Evolutionary conservation across 169 alveolate species (phyloP).

Genomic region (Plasmodium blacklocki): DNA sequence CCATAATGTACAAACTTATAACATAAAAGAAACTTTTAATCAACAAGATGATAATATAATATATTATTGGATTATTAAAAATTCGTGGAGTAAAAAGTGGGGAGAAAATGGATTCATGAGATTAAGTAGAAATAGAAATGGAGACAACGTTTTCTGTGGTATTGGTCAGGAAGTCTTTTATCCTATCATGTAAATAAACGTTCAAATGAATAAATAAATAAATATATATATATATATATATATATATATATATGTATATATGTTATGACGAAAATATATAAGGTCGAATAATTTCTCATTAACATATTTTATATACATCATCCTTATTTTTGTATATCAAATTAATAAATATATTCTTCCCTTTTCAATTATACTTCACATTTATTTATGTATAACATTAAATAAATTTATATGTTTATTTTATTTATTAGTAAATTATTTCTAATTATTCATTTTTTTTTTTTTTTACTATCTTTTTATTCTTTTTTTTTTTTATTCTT

Average conservation of each 20-base stretch:
- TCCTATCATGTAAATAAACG: constrained; percentile 31
- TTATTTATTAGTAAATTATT: too few relatives aligned
- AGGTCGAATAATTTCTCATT: too few relatives aligned
- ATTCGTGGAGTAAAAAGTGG: constrained; percentile 92
- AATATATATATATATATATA: constrained; percentile 5
- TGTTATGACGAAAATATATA: too few relatives aligned
- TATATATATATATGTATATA: neutral
- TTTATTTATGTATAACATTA: too few relatives aligned
- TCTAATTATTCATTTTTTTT: too few relatives aligned
- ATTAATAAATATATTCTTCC: too few relatives aligned
- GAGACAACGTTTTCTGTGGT: constrained; percentile 66
- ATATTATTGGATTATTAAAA: constrained; percentile 88
- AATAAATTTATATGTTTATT: too few relatives aligned
- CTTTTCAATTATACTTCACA: too few relatives aligned
- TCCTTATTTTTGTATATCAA: too few relatives aligned
- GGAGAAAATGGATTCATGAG: constrained; percentile 90
- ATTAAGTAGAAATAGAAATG: constrained; percentile 66
- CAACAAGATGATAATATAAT: constrained; percentile 28
- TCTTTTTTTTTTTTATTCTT: too few relatives aligned
- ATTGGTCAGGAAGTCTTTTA: constrained; percentile 61
- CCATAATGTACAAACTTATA: neutral
- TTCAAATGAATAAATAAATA: neutral
- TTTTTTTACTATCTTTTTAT: too few relatives aligned
- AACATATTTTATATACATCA: too few relatives aligned
- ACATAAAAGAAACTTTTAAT: neutral